Evolutionary conservation across 2,329 filamentous ascomycete genomes (phyloP), one percentile per base, ranked within the genome.

Genomic region (Ascochyta pisi): DNA sequence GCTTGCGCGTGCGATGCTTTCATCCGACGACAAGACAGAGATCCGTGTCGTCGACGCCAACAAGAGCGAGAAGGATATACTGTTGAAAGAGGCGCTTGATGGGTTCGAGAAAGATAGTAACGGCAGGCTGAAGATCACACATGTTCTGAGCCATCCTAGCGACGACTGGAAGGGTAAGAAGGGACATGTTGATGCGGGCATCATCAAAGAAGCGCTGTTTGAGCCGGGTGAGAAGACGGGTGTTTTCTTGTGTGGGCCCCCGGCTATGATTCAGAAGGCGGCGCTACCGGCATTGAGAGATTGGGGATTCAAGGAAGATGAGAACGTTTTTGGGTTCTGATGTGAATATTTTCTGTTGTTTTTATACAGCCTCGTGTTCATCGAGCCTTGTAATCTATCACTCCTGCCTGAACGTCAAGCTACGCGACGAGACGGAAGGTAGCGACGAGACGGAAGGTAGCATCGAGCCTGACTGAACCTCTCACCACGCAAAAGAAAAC

Each of bases 191-290:
- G 72, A 78, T 61, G 73, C 59, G 22, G 73, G 77, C 1, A 69
- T 80, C 6, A 69, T 82, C 35, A 76, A 73, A 62, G 59, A 76
- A 46, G 67, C 66, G 43, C 58, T 80, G 27, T 83, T 82, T 63
- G 57, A 67, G 40, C 81, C 82, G 0, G 69, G 57, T 0, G 69
- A 79, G 34, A 71, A 70, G 3, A 78, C 67, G 23, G 78, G 78
- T 1, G 77, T 77, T 4, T 78, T 84, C 29, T 62, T 84, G 34
- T 84, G 81, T 62, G 81, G 82, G 0, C 81, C 80, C 34, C 79
- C 79, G 5, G 71, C 73, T 1, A 79, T 84, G 79, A 83, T 84
- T 46, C 76, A 81, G 63, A 82, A 81, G 62, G 79, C 78, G n/a
- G 81, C 76, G 2, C 61, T 84, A 64, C 81, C 81, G 15, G 81